Conservation (phyloP, 2,329 filamentous ascomycete genomes). For the Colletotrichum zoysiae region DNA sequence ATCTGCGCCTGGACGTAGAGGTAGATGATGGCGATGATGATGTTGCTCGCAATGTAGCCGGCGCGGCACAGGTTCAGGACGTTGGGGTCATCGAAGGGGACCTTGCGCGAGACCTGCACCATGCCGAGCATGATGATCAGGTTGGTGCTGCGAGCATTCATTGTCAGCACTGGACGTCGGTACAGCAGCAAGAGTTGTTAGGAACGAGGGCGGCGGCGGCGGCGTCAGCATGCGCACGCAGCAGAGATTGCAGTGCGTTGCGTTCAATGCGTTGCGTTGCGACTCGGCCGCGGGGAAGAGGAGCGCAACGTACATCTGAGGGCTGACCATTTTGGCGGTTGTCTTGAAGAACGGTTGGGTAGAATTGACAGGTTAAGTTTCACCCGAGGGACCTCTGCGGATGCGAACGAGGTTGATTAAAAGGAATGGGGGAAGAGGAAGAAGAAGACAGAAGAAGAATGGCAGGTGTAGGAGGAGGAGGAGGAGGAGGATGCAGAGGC, state of each 20-base stretch:
- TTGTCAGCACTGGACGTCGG: conserved; percentile 44
- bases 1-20: conserved; percentile 87
- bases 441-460: conserved; percentile 12
- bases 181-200: not conserved
- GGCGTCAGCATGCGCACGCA: not conserved
- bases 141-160: conserved; percentile 76
- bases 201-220: not conserved
- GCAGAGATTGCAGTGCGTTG: conserved; percentile 13
- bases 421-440: not conserved
- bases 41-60: conserved; percentile 71
- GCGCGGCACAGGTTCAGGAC: conserved; percentile 69
- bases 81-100: conserved; percentile 88
- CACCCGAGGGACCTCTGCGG: conserved; percentile 10
- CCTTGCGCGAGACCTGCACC: conserved; percentile 98
- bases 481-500: conserved; percentile 13
- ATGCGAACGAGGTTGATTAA: conserved; percentile 5
- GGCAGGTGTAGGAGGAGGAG: conserved; percentile 11
- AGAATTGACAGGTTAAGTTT: not conserved
- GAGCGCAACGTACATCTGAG: conserved; percentile 46
- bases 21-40: conserved; percentile 88
- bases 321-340: conserved; percentile 46
- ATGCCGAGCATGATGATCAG: conserved; percentile 94
- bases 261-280: conserved; percentile 15
- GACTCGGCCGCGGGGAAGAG: not conserved
- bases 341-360: not conserved